Percentiles rank a stretch among this genome's conserved stretches.
These are phyloP conservation scores for Paraglomus brasilianum DNA, from an alignment of 192 early-diverging fungal genomes.

Conservation along the genomic window DNA sequence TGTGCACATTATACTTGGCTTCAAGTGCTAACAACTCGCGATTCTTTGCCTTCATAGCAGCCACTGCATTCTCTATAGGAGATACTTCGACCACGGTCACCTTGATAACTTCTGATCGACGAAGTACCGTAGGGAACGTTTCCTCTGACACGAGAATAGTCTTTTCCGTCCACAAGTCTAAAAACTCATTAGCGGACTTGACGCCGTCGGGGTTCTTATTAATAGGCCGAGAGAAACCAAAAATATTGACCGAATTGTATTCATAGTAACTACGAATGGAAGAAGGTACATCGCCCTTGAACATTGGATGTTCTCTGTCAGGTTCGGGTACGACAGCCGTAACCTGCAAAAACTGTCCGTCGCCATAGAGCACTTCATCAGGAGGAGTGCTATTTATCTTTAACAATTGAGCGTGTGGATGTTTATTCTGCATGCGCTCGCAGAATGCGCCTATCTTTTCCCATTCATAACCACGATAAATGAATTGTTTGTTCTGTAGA, in stretches of 20 bases:
- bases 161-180: conserved; percentile 78
- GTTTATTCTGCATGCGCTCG: conserved; percentile 67
- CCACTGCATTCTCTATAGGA: conserved; percentile 76
- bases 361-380: conserved; percentile 50
- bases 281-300: conserved; percentile 40
- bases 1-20: conserved; percentile 47
- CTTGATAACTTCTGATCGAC: conserved; percentile 57
- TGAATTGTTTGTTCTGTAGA: conserved; percentile 62
- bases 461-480: conserved; percentile 73
- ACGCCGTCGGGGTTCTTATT: conserved; percentile 36
- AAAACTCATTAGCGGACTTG: conserved; percentile 64
- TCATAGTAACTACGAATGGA: conserved; percentile 62
- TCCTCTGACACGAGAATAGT: conserved; percentile 65
- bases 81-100: conserved; percentile 56
- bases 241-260: conserved; percentile 62
- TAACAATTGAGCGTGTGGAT: conserved; percentile 57
- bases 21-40: conserved; percentile 56
- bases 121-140: conserved; percentile 60
- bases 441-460: conserved; percentile 71
- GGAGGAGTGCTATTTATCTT: conserved; percentile 41
- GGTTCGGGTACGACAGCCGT: conserved; percentile 67
- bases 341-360: conserved; percentile 64
- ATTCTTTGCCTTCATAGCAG: conserved; percentile 67
- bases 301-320: conserved; percentile 39
- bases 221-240: conserved; percentile 66